Evolutionary conservation across 345 rosid species (phyloP), one percentile per base, ranked within the genome.

Genomic region (Adansonia digitata): DNA sequence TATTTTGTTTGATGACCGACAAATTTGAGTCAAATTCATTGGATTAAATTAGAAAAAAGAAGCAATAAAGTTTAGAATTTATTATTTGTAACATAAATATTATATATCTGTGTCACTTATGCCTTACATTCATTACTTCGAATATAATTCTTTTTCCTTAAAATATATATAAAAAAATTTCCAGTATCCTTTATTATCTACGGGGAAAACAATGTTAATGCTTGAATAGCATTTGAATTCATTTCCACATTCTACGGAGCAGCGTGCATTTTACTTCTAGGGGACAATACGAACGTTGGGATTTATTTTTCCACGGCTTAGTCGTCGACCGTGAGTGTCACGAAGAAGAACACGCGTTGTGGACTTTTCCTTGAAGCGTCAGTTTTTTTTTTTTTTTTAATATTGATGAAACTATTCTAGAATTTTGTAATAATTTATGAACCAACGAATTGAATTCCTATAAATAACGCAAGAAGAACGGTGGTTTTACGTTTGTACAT

Each of bases 401-500:
- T n/a, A n/a, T n/a, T n/a, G n/a, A n/a, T n/a, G n/a, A n/a, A n/a
- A n/a, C n/a, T n/a, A n/a, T n/a, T n/a, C n/a, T n/a, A n/a, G n/a
- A n/a, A 31, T 31, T 48, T 45, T 13, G 9, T 51, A 51, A 51
- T 29, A 29, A 46, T 68, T 46, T 14, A 68, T 69, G 17, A 35
- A 70, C 26, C 39, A 27, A 64, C 49, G 17, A 20, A 64, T 71
- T 49, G 48, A 55, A n/a, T 37, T 55, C 27, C 46, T 71, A 71
- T 71, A 71, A 37, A 66, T 52, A 71, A 57, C 49, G 71, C 55
- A 39, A 14, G 55, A 67, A 43, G 7, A 27, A 18, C 34, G 67
- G 73, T 65, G 10, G 42, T 40, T 53, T 26, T 29, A 14, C 34
- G 18, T 37, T 77, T n/a, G n/a, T 22, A 77, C 67, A 72, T 3